Evolutionary conservation across 192 early-diverging fungal species (phyloP).

Genomic region (Chytriomyces sp.): DNA sequence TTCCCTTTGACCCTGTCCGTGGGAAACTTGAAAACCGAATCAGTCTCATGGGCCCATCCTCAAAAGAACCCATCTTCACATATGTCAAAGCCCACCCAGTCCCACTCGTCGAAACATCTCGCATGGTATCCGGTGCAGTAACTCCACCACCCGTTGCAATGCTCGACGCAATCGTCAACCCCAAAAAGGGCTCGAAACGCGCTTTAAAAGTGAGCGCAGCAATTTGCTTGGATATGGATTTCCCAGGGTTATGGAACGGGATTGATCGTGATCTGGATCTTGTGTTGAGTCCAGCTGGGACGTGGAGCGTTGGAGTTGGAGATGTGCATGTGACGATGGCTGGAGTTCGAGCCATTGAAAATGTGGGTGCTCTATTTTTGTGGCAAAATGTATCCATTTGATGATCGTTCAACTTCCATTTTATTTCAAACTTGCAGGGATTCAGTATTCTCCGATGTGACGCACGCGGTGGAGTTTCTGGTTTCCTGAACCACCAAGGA

Average conservation of each 20-base stretch:
- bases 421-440: too few relatives aligned
- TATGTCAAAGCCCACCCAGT: constrained; percentile 6
- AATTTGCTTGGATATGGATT: constrained; percentile 25
- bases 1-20: neutral
- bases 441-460: constrained; percentile 18
- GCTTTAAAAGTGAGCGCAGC: neutral
- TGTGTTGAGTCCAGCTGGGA: constrained; percentile 22
- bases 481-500: neutral
- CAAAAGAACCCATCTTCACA: neutral
- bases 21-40: neutral
- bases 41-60: neutral
- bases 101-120: constrained; percentile 4
- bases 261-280: neutral
- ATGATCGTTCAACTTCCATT: too few relatives aligned
- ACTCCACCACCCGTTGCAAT: constrained; percentile 1
- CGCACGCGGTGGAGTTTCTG: constrained; percentile 4
- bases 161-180: neutral
- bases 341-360: neutral
- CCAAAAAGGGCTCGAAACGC: neutral
- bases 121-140: neutral
- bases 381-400: too few relatives aligned
- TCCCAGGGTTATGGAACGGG: neutral
- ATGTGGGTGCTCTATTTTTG: too few relatives aligned
- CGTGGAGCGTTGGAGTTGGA: constrained; percentile 7
- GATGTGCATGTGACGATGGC: constrained; percentile 11